phyloP scores from a whole-genome alignment of 129 eudicot species.

The Artemisia argyi region DNA sequence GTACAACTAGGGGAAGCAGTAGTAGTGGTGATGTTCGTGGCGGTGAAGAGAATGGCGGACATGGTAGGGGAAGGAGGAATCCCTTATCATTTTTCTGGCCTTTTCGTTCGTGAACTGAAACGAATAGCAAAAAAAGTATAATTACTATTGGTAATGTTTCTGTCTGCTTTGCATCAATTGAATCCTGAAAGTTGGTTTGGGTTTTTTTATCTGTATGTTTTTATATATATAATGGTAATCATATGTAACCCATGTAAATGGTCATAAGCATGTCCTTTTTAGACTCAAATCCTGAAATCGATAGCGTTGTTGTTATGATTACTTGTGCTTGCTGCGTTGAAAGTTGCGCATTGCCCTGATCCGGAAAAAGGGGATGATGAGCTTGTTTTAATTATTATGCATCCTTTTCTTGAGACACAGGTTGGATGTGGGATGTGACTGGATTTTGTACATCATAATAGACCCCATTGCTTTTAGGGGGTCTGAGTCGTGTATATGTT shows the following conservation, averaged over 20 bases:
- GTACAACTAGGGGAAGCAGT: conserved; percentile 39
- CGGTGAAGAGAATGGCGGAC: conserved; percentile 36
- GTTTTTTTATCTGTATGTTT: conserved; percentile 17
- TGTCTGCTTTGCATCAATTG: conserved; percentile 13
- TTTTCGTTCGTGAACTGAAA: conserved; percentile 49
- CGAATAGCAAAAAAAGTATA: conserved; percentile 8
- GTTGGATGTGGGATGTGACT: too few species aligned
- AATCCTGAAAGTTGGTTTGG: conserved; percentile 23
- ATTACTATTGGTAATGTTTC: conserved; percentile 1
- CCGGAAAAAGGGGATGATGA: too few species aligned
- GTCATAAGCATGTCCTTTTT: conserved; percentile 16
- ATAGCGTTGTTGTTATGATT: neutral
- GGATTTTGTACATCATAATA: too few species aligned
- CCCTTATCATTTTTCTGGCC: conserved; percentile 77
- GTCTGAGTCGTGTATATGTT: too few species aligned
- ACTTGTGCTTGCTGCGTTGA: neutral
- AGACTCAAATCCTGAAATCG: conserved; percentile 10
- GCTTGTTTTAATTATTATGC: too few species aligned
- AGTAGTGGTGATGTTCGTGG: conserved; percentile 22
- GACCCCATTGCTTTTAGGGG: too few species aligned
- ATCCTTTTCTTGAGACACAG: too few species aligned
- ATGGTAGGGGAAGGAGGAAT: conserved; percentile 65
- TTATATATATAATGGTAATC: conserved; percentile 24
- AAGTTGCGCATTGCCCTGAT: neutral
- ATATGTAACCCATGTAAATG: conserved; percentile 26